Base-by-base conservation (phyloP, 2,329 filamentous ascomycete species). In the Aureobasidium sp. region DNA sequence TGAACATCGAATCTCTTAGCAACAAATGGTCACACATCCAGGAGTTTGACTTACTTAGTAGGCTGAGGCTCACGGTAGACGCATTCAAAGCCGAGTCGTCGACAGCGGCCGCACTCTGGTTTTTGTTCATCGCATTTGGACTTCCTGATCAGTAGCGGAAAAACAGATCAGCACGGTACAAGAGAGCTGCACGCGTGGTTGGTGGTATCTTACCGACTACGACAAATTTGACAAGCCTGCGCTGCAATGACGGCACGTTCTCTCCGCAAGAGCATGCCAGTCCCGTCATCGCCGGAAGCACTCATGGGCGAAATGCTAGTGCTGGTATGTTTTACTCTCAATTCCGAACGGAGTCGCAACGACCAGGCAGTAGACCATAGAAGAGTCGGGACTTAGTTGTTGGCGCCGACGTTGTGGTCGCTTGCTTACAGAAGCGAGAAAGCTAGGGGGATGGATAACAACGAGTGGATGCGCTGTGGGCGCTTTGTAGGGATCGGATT, bases 41-140 rank as follows among this genome's bases (percentile, higher is more conserved):
- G 3, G 5, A 16, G 13, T 5, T 6, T 16, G 41, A 77, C 81
- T 74, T 78, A 85, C 83, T 86, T 86, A 59, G 84, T 86, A 41
- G 83, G 83, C 66, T 81, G 79, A 30, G 83, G 81, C 65, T 85
- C 82, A 66, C 82, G 76, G 69, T 87, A 87, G 64, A 77, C 76
- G 69, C 85, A 87, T 41, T 82, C 79, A 64, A 84, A 76, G 67
- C 81, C 78, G 67, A 84, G 79, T 64, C 80, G 78, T 63, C 79
- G 75, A 70, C 84, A 87, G 16, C 81, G 80, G 62, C 81, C 76
- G 69, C 85, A 87, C 71, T 82, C 83, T n/a, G 84, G 84, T 61
- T 83, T 76, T 67, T 79, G 76, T 69, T 87, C 84, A 69, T 86
- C 83, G 72, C 85, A 87, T 75, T 81, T 84, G 66, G 85, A 83